Conservation (phyloP, 2,329 filamentous ascomycete species). For the Ascomycota sp. region DNA sequence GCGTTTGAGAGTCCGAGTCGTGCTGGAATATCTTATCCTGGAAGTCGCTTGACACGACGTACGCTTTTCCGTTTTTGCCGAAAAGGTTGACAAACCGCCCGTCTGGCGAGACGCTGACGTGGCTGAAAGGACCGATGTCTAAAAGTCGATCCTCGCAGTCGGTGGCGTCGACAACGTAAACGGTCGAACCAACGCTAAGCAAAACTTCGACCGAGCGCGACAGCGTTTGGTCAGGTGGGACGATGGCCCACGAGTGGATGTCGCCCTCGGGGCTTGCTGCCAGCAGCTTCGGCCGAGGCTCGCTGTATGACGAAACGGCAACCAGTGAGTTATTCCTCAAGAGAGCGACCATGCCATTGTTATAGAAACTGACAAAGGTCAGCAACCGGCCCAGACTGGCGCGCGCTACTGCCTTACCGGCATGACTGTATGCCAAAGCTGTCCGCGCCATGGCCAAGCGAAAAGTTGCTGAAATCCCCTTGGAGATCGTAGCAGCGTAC, state of each 20-base stretch:
- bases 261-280: constrained; percentile 54
- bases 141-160: constrained; percentile 82
- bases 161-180: constrained; percentile 67
- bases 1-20: constrained; percentile 63
- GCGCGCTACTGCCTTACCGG: constrained; percentile 18
- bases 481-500: constrained; percentile 85
- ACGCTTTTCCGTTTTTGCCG: constrained; percentile 61
- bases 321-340: constrained; percentile 73
- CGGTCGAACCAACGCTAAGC: constrained; percentile 60
- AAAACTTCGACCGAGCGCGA: constrained; percentile 86
- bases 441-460: constrained; percentile 70
- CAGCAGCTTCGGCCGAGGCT: constrained; percentile 68
- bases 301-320: constrained; percentile 69
- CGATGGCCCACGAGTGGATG: constrained; percentile 71
- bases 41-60: constrained; percentile 89
- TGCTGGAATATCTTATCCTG: constrained; percentile 82
- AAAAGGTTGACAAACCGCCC: constrained; percentile 77
- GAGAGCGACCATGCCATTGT: constrained; percentile 76
- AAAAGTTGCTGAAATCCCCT: constrained; percentile 86
- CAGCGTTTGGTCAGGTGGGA: constrained; percentile 69
- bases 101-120: constrained; percentile 78
- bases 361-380: constrained; percentile 41
- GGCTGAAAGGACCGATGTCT: constrained; percentile 76
- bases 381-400: not conserved
- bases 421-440: constrained; percentile 74